Percentiles rank a stretch among this genome's conserved stretches.
Conservation (phyloP, 441 rosid species). For the Euphorbia celastroides region DNA sequence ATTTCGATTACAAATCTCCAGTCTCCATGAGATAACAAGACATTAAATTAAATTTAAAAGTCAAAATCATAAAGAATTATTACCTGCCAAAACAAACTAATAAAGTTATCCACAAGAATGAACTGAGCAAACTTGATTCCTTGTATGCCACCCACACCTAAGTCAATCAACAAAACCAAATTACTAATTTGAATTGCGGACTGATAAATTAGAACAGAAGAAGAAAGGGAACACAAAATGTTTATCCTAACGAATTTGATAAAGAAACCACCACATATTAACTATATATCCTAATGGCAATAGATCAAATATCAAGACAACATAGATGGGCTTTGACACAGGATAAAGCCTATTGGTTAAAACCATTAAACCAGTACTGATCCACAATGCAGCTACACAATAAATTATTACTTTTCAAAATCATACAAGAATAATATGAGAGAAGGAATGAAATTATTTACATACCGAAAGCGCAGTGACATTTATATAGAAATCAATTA, state of each 20-base stretch:
- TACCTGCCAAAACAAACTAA: constrained; percentile 85
- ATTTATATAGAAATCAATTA: constrained; percentile 68
- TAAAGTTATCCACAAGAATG: constrained; percentile 58
- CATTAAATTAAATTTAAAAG: neutral
- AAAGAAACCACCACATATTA: neutral
- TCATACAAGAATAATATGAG: too few species aligned
- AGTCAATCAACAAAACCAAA: neutral
- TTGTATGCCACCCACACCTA: constrained; percentile 90
- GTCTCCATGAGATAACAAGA: neutral
- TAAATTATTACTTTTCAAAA: neutral
- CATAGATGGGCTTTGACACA: neutral
- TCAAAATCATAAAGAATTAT: constrained; percentile 6
- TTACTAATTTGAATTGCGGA: neutral
- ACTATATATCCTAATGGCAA: neutral
- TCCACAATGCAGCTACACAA: neutral
- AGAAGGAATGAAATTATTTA: constrained; percentile 8
- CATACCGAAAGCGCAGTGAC: constrained; percentile 63
- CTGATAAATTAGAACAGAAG: neutral
- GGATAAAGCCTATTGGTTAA: neutral
- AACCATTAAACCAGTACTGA: neutral
- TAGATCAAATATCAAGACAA: neutral
- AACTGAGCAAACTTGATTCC: constrained; percentile 64
- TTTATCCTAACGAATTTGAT: neutral
- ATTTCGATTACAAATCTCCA: neutral
- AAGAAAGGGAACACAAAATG: neutral